Percentiles rank a stretch among this genome's conserved stretches.
phyloP scores from a whole-genome alignment of 108 stramenopile genomes.

The Pseudonitzschia pungens region DNA sequence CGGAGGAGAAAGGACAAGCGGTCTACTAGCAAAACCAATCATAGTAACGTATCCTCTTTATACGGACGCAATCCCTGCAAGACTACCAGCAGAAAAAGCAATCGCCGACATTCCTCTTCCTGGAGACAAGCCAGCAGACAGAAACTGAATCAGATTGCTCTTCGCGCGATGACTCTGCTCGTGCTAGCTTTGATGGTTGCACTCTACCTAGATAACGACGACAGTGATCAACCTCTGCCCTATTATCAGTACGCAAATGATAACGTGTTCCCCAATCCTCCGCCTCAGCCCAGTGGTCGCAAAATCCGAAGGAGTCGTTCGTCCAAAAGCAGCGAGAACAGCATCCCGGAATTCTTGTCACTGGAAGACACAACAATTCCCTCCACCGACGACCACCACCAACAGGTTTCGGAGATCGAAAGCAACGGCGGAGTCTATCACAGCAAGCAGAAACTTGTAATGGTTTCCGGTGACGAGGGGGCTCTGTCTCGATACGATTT shows the following conservation, averaged over 20 bases:
- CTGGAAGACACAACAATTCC: not conserved
- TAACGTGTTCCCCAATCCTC: not conserved
- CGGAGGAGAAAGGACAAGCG: not conserved
- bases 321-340: not conserved
- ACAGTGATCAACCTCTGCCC: not conserved
- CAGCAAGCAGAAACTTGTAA: not conserved
- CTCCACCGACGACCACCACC: no score
- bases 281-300: not conserved
- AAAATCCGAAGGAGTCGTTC: not conserved
- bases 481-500: not conserved
- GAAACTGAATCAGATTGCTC: not conserved
- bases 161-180: not conserved
- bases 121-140: not conserved
- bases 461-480: not conserved
- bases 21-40: no score
- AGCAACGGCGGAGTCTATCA: not conserved
- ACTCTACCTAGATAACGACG: not conserved
- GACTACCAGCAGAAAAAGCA: not conserved
- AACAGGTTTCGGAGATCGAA: not conserved
- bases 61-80: not conserved
- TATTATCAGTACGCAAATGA: not conserved
- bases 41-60: not conserved
- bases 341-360: not conserved
- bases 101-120: not conserved
- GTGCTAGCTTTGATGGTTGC: not conserved